Base-by-base conservation (phyloP, 768 basidiomycete species). In the Lactifluus hygrophoroides region DNA sequence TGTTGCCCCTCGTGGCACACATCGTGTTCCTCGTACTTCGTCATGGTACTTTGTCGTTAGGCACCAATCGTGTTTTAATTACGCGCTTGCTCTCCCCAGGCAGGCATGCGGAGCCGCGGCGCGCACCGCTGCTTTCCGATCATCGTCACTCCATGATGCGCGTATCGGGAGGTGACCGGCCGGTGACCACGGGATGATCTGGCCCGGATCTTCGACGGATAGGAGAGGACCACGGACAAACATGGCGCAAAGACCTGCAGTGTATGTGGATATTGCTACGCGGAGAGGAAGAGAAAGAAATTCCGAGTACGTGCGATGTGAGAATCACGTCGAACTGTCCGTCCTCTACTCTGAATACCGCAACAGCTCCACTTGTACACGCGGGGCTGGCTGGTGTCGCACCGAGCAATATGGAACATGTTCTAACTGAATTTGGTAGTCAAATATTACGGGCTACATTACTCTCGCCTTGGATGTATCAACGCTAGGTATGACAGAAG, bases 11-110 rank as follows among this genome's bases (percentile, higher is more conserved):
- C 35, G 5, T 46, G 2, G 16, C 27, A 25, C 63, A 61, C 25
- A 7, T 54, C 44, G 10, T 58, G 10, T 30, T 64, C 45, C 58
- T 64, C 57, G 50, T 61, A n/a, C n/a, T n/a, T n/a, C n/a, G 10
- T 53, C 60, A 1, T 64, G 61, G 61, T 58, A 52, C 34, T 16
- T 64, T 28, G 45, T 48, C 49, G 60, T 64, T 27, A 61, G 61
- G 61, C 57, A 11, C 32, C 46, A 0, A 57, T 64, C 28, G 28
- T 45, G 9, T 25, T 64, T 16, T 38, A 51, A n/a, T 61, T 61
- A 2, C 56, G 52, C 10, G n/a, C 28, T 8, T 28, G 58, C 3
- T 21, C 47, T n/a, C n/a, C 19, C 13, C 56, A 53, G 27, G 61
- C 58, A 16, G 53, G 56, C 17, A 23, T 40, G 45, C 52, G 5